Percentiles rank a stretch among this genome's conserved stretches.
phyloP scores from a whole-genome alignment of 176 grass and related monocot genomes.

The Echinochloa phyllopogon region DNA sequence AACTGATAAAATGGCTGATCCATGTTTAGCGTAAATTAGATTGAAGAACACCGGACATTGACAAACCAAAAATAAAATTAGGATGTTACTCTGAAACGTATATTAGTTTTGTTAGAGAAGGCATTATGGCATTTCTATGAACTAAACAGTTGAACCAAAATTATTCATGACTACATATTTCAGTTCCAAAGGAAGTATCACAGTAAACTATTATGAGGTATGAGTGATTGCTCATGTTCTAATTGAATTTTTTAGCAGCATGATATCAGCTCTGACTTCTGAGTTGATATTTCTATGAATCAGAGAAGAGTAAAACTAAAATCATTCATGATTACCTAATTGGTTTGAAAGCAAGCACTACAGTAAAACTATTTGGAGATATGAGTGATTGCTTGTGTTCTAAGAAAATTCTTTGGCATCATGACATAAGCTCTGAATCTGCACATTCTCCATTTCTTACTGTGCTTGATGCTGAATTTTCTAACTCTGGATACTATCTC shows the following conservation, averaged over 20 bases:
- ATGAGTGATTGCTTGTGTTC: not conserved
- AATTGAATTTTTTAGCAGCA: constrained; percentile 9
- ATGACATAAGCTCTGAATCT: constrained; percentile 3
- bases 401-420: constrained; percentile 3
- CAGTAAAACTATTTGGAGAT: not conserved
- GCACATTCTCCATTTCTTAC: not conserved
- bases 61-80: not conserved
- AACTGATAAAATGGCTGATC: constrained; percentile 22
- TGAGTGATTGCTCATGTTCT: not conserved
- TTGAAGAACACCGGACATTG: not conserved
- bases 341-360: not conserved
- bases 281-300: constrained; percentile 1
- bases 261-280: not conserved
- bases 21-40: constrained; percentile 38
- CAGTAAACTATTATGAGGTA: not conserved
- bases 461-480: constrained; percentile 5
- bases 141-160: constrained; percentile 12
- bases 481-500: not conserved
- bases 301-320: not conserved
- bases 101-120: not conserved
- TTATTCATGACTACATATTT: not conserved
- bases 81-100: not conserved
- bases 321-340: not conserved
- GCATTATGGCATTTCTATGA: not conserved
- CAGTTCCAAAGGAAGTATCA: not conserved